Evolutionary conservation across 352 stramenopile genomes (phyloP).

Genomic region (Globisporangium parvum): DNA sequence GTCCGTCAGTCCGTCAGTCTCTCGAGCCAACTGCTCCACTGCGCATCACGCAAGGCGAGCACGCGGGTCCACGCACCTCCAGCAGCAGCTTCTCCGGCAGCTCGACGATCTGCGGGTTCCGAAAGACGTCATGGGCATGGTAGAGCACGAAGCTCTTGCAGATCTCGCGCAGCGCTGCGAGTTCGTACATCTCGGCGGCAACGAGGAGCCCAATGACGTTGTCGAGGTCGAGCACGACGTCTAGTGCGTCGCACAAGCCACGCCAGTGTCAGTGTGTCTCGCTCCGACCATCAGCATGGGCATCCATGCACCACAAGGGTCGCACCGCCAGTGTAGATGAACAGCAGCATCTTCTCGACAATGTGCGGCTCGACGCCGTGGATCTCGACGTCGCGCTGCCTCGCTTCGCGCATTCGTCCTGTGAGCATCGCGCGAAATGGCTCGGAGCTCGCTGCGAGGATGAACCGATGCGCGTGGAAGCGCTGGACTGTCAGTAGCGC

Average conservation of each 20-base stretch:
- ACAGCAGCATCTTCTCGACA: slow-evolving; percentile 80
- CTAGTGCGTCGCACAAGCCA: slow-evolving; percentile 9
- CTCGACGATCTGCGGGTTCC: slow-evolving; percentile 62
- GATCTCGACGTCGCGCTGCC: slow-evolving; percentile 63
- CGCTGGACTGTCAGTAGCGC: slow-evolving; percentile 9
- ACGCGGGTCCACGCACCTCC: slow-evolving; percentile 27
- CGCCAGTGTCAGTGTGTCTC: not conserved
- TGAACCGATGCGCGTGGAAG: slow-evolving; percentile 78
- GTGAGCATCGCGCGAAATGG: slow-evolving; percentile 83
- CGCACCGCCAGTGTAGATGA: slow-evolving; percentile 77
- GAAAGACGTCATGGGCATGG: slow-evolving; percentile 79
- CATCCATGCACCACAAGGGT: not conserved
- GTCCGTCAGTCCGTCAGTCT: not conserved
- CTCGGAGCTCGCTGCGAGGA: slow-evolving; percentile 77
- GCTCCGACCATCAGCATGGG: not conserved
- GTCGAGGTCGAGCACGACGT: slow-evolving; percentile 67
- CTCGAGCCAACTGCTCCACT: too few species aligned
- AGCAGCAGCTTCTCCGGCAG: slow-evolving; percentile 79
- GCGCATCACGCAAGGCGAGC: not conserved
- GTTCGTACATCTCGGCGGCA: slow-evolving; percentile 79
- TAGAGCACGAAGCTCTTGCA: slow-evolving; percentile 81
- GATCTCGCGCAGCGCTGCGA: slow-evolving; percentile 69
- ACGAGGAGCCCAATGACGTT: slow-evolving; percentile 74
- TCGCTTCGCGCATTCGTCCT: slow-evolving; percentile 70
- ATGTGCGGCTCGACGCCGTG: slow-evolving; percentile 51